A percentile compares a stretch with the other conserved stretches of the same genome.
phyloP scores from a whole-genome alignment of 2,329 filamentous ascomycete genomes.

The Ophiostoma ulmi region DNA sequence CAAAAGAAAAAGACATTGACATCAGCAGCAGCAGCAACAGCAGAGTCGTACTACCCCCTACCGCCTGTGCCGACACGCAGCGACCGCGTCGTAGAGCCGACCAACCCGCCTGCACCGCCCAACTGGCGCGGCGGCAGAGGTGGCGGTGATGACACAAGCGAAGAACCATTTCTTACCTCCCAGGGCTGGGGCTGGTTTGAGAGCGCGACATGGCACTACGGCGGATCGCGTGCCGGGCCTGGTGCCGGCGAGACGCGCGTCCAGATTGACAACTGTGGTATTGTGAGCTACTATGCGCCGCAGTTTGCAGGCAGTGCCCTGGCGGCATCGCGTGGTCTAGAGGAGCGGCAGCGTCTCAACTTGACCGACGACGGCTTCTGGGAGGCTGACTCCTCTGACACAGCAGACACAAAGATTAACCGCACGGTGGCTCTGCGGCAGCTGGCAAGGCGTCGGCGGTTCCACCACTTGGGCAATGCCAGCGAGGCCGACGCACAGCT shows the following conservation, averaged over 20 bases:
- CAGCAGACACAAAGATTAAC: not conserved
- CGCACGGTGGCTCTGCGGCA: conserved; percentile 33
- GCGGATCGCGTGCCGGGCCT: conserved; percentile 36
- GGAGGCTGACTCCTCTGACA: conserved; percentile 24
- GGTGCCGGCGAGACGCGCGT: conserved; percentile 42
- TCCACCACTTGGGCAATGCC: conserved; percentile 36
- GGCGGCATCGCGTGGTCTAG: conserved; percentile 31
- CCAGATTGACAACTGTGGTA: conserved; percentile 39
- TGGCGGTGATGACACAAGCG: conserved; percentile 30
- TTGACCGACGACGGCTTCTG: conserved; percentile 41
- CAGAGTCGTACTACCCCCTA: conserved; percentile 35
- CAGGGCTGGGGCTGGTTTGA: conserved; percentile 44
- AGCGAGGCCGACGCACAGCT: conserved; percentile 33
- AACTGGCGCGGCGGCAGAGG: conserved; percentile 37
- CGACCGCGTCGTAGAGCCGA: conserved; percentile 35
- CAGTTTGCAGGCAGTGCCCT: conserved; percentile 33
- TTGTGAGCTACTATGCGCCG: conserved; percentile 44
- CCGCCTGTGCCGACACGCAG: conserved; percentile 37
- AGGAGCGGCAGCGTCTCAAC: conserved; percentile 39
- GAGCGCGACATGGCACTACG: conserved; percentile 42
- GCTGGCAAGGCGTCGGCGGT: conserved; percentile 37
- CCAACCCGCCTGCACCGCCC: conserved; percentile 36
- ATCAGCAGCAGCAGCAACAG: not conserved
- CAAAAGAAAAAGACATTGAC: not conserved
- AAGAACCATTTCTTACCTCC: conserved; percentile 39